Base-by-base conservation (phyloP, 2,329 filamentous ascomycete species). In the Fusarium sp. region DNA sequence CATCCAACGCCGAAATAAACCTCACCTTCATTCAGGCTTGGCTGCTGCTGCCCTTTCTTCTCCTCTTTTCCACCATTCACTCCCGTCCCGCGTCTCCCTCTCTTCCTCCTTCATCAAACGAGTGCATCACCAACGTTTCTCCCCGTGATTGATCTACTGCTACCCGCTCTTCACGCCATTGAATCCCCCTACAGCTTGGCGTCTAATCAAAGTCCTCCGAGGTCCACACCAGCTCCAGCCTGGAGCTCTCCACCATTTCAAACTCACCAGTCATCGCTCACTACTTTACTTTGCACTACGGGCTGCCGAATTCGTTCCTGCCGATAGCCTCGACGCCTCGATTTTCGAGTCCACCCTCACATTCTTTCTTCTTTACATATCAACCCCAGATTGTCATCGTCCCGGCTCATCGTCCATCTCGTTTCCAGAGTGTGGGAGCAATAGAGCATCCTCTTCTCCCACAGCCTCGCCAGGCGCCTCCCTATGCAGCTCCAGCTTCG, bases 401-500 rank as follows among this genome's bases (percentile, higher is more conserved):
- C 45, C 68, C 65, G 35, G n/a, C 4, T 22, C 15, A 59, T 20
- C 38, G 17, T 64, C 65, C 32, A 58, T 37, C 60, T 68, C 63
- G 47, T 50, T 35, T n/a, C 38, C 38, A 64, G 17, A 75, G 45
- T 20, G 58, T 75, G 66, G 66, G 73, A 73, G 73, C 57, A 65
- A 65, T 65, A 71, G 67, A 69, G 72, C 63, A 25, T 68, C 52
- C 66, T 75, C 70, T 71, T 71, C 73, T 75, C 71, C 60, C 65
- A 57, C 66, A 75, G 68, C 68, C 72, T 77, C 40, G 38, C 58
- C 72, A 71, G 70, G 69, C 69, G 59, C 58, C 68, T 75, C 73
- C 75, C 70, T 76, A 82, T 82, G 82, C 81, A 70, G 78, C 76
- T 77, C 76, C 68, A 74, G 68, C 70, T 64, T 67, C 75, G 63